A percentile compares a stretch with the other conserved stretches of the same genome.
Conservation (phyloP, 129 eudicot genomes). For the Pulicaria dysenterica region DNA sequence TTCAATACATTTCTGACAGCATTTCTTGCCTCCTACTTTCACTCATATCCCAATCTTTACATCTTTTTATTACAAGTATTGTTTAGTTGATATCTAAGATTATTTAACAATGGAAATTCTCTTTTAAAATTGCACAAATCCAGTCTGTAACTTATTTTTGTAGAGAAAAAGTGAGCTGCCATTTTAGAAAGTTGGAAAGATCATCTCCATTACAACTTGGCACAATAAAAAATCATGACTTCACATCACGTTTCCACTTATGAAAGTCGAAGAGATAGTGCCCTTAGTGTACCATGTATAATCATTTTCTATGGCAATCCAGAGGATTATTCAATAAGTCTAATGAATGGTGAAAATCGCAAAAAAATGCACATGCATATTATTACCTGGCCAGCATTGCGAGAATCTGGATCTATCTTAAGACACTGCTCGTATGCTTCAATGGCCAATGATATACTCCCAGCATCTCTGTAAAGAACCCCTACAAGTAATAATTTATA, state of each 20-base stretch:
- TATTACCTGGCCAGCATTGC: constrained; percentile 97
- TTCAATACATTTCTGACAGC: background rate
- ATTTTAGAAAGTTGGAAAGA: no score
- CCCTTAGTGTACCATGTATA: constrained; percentile 6
- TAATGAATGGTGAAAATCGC: background rate
- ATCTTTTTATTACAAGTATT: no score
- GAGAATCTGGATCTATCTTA: constrained; percentile 95
- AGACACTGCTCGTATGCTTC: constrained; percentile 99
- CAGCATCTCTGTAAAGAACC: constrained; percentile 97
- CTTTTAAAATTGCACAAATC: no score
- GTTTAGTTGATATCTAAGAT: no score
- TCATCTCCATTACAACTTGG: background rate
- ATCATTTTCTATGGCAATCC: constrained; percentile 1
- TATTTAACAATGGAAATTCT: no score
- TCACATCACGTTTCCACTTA: constrained; percentile 19
- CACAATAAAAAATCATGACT: constrained; percentile 16
- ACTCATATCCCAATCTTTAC: background rate
- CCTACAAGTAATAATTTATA: constrained; percentile 47
- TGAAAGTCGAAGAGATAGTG: background rate
- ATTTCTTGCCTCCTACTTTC: background rate
- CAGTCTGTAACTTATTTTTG: no score
- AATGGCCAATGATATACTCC: constrained; percentile 85
- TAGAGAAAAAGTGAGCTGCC: no score
- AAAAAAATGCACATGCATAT: background rate
- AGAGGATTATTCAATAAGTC: constrained; percentile 9